Evolutionary conservation across 192 early-diverging fungal species (phyloP).

Genomic region (Coemansia sp.): DNA sequence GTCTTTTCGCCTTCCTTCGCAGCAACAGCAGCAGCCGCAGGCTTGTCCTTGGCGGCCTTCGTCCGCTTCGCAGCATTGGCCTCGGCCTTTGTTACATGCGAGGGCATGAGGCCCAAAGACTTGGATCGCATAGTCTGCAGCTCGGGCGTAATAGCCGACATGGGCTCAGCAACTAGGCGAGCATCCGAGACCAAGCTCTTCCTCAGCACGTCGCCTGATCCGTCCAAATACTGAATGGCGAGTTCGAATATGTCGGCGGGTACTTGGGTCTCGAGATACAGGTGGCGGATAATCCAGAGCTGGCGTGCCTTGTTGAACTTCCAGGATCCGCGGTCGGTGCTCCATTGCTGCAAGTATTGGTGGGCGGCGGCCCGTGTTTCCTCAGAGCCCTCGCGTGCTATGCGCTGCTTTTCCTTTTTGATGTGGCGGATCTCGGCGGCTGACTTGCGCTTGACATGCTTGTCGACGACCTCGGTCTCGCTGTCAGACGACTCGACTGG

Average conservation of each 20-base stretch:
- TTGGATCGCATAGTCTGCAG: conserved; percentile 14
- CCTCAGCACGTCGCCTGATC: conserved; percentile 10
- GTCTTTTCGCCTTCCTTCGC: conserved; percentile 8
- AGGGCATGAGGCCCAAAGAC: conserved; percentile 33
- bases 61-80: conserved; percentile 13
- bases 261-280: conserved; percentile 34
- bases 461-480: conserved; percentile 10
- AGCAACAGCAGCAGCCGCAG: background rate
- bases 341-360: conserved; percentile 34
- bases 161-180: conserved; percentile 23
- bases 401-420: conserved; percentile 28
- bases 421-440: conserved; percentile 39
- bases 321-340: conserved; percentile 18
- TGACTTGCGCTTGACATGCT: conserved; percentile 35
- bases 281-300: conserved; percentile 43
- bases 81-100: conserved; percentile 40
- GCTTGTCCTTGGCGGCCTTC: conserved; percentile 12
- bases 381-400: conserved; percentile 25
- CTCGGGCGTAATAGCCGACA: conserved; percentile 3
- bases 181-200: conserved; percentile 32
- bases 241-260: conserved; percentile 30
- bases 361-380: conserved; percentile 35
- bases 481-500: conserved; percentile 8
- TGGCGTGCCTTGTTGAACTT: conserved; percentile 54
- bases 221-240: conserved; percentile 29